Evolutionary conservation across 1,139 yeast genomes (phyloP).

Genomic region (Kurtzmaniella quercitrusa): DNA sequence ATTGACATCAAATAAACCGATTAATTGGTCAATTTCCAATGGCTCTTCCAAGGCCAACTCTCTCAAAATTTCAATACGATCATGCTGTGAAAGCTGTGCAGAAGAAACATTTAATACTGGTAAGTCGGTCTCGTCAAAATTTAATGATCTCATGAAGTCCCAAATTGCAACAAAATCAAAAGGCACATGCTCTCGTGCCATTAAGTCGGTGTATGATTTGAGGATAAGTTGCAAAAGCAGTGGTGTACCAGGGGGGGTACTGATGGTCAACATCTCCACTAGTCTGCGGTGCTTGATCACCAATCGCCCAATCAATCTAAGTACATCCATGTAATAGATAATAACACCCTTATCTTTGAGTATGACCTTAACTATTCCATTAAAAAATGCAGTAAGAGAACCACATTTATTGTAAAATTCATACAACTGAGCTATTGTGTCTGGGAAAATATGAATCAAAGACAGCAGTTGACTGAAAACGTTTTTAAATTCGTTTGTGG

Average conservation of each 20-base stretch:
- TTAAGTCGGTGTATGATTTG: conserved; percentile 29
- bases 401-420: conserved; percentile 30
- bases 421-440: conserved; percentile 29
- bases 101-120: neutral
- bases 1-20: neutral
- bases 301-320: conserved; percentile 33
- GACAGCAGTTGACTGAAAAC: conserved; percentile 29
- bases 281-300: conserved; percentile 35
- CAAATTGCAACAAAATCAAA: conserved; percentile 32
- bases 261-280: conserved; percentile 24
- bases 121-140: neutral
- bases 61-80: neutral
- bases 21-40: neutral
- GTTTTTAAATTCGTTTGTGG: conserved; percentile 35
- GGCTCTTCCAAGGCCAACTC: neutral
- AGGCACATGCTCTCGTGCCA: conserved; percentile 29
- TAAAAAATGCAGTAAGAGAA: conserved; percentile 40
- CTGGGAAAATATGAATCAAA: conserved; percentile 35
- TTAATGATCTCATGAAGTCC: conserved; percentile 24
- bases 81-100: neutral
- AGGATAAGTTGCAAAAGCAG: conserved; percentile 2
- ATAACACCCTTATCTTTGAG: conserved; percentile 41
- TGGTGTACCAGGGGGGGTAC: neutral
- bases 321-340: conserved; percentile 38
- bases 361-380: conserved; percentile 32